A percentile compares a stretch with the other conserved stretches of the same genome.
phyloP scores from a whole-genome alignment of 352 stramenopile species.

The Phytophthora boehmeriae region DNA sequence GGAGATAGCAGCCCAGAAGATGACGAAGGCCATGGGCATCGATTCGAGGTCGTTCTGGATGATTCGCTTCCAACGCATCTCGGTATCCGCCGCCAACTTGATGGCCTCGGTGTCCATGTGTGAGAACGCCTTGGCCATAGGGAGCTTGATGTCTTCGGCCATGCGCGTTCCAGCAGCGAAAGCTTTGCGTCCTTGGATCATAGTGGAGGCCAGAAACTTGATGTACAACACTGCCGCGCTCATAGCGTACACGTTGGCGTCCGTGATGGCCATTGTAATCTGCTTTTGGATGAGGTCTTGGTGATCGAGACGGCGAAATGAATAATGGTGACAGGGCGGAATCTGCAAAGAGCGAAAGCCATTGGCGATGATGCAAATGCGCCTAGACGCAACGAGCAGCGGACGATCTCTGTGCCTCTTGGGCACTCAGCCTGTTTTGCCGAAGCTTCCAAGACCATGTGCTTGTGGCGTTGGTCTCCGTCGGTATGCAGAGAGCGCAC shows the following conservation, averaged over 20 bases:
- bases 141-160: conserved; percentile 51
- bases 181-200: conserved; percentile 50
- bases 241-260: conserved; percentile 43
- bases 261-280: conserved; percentile 15
- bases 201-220: conserved; percentile 63
- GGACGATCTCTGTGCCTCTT: neutral
- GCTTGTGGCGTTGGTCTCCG: neutral
- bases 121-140: conserved; percentile 29
- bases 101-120: conserved; percentile 35
- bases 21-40: conserved; percentile 56
- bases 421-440: neutral
- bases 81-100: conserved; percentile 26
- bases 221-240: conserved; percentile 61
- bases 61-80: conserved; percentile 63
- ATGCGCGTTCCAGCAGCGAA: conserved; percentile 55
- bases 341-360: neutral
- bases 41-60: conserved; percentile 68
- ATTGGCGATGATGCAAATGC: neutral
- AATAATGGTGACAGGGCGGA: neutral
- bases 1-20: conserved; percentile 49
- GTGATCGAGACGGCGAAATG: conserved; percentile 1
- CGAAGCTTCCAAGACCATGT: neutral
- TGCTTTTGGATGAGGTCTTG: neutral
- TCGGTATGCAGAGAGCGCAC: neutral
- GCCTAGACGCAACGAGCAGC: neutral